A percentile compares a stretch with the other conserved stretches of the same genome.
These are phyloP conservation scores for Kluyveromyces sp. DNA, from an alignment of 1,139 yeast genomes.

Conservation along the genomic window DNA sequence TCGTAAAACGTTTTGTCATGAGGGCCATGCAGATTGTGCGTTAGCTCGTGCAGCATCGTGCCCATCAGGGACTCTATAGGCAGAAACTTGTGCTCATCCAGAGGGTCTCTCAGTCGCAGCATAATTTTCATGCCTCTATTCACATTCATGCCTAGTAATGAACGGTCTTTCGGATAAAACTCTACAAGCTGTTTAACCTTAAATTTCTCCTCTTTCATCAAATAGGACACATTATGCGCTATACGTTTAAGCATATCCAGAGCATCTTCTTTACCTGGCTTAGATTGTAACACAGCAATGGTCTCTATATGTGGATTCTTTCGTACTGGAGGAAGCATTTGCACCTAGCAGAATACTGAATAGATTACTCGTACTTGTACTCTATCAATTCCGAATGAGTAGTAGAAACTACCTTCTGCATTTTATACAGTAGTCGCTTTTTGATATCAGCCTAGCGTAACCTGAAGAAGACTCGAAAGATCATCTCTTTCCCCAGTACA, in stretches of 20 bases:
- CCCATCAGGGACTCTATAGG: conserved; percentile 67
- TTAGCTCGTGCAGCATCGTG: conserved; percentile 81
- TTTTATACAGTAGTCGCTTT: no score
- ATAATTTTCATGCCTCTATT: conserved; percentile 73
- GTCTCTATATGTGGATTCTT: conserved; percentile 25
- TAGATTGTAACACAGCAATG: conserved; percentile 52
- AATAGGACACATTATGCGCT: conserved; percentile 60
- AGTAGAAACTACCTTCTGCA: neutral
- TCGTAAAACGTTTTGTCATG: conserved; percentile 70
- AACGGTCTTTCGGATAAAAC: conserved; percentile 68
- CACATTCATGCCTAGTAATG: conserved; percentile 77
- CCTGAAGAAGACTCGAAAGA: no score
- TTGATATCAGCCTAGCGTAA: no score
- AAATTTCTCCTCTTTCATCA: conserved; percentile 62
- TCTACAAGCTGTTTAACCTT: conserved; percentile 68
- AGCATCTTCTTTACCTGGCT: conserved; percentile 51
- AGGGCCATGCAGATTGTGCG: conserved; percentile 74
- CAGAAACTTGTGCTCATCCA: conserved; percentile 50
- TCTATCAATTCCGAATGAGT: no score
- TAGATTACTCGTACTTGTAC: no score
- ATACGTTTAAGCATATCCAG: conserved; percentile 51
- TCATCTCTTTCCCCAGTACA: no score
- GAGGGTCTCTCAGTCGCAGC: conserved; percentile 58
- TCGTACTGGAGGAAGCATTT: conserved; percentile 9
- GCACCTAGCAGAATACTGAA: no score